A percentile compares a stretch with the other conserved stretches of the same genome.
Conservation (phyloP, 2,329 filamentous ascomycete genomes). For the Aureobasidium subglaciale region DNA sequence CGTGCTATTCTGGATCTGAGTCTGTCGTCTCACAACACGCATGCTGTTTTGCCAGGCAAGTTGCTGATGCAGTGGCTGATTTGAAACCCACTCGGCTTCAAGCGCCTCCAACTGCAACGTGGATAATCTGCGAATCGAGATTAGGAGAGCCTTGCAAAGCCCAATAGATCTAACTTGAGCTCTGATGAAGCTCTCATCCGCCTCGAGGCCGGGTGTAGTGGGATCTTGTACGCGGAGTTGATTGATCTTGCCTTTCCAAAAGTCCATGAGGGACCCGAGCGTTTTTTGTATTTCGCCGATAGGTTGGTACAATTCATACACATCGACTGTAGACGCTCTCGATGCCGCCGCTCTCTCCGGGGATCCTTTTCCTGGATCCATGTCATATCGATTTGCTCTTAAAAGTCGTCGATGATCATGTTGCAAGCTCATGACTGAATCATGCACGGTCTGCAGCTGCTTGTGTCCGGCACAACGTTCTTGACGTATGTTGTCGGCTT, state of each 20-base stretch:
- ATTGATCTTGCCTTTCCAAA: neutral
- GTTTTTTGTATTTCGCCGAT: neutral
- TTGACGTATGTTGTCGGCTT: neutral
- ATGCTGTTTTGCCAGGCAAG: neutral
- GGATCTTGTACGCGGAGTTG: neutral
- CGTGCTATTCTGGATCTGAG: neutral
- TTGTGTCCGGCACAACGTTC: neutral
- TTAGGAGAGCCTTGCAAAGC: neutral
- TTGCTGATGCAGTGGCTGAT: neutral
- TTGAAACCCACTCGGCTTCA: neutral
- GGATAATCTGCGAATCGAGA: neutral
- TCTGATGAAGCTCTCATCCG: neutral
- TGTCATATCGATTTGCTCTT: neutral
- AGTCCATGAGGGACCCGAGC: neutral
- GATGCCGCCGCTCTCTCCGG: neutral
- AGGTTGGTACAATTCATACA: neutral
- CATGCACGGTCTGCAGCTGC: neutral
- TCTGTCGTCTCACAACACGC: neutral
- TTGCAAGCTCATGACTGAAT: neutral
- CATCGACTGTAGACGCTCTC: neutral
- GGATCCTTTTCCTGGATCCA: neutral
- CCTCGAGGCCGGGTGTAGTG: neutral
- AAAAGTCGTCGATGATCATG: neutral
- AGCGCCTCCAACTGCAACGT: neutral
- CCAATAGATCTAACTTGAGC: neutral